Conservation (phyloP, 768 basidiomycete genomes). For the Dentipellis fragilis region DNA sequence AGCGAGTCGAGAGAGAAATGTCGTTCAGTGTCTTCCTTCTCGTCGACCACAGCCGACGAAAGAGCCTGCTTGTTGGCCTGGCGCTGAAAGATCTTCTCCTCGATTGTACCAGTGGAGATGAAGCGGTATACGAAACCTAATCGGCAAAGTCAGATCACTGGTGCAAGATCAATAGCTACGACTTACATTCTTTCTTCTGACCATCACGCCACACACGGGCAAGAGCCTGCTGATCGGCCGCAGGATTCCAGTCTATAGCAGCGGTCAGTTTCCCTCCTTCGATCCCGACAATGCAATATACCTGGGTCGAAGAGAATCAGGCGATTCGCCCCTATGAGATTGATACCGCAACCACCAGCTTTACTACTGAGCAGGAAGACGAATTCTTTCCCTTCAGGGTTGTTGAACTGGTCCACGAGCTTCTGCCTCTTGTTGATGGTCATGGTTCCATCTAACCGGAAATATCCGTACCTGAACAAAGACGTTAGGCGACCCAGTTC, state of each 20-base stretch:
- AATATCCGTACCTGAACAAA: conserved; percentile 65
- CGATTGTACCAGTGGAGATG: conserved; percentile 93
- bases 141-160: neutral
- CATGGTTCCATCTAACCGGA: conserved; percentile 94
- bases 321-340: conserved; percentile 91
- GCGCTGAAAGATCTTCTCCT: conserved; percentile 98
- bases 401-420: conserved; percentile 92
- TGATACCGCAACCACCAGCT: conserved; percentile 94
- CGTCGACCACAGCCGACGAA: conserved; percentile 96
- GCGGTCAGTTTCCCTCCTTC: neutral
- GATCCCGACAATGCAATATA: conserved; percentile 17
- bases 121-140: conserved; percentile 97
- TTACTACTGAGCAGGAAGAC: conserved; percentile 91
- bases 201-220: conserved; percentile 99
- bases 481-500: no score
- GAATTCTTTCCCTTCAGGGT: conserved; percentile 88
- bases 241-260: conserved; percentile 87
- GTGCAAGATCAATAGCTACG: neutral
- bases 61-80: conserved; percentile 95
- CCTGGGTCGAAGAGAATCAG: conserved; percentile 94
- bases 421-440: conserved; percentile 86
- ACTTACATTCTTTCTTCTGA: conserved; percentile 97
- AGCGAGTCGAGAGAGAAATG: conserved; percentile 90
- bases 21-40: conserved; percentile 89
- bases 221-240: conserved; percentile 95